Evolutionary conservation across 1,284 basidiomycete species (phyloP).

Genomic region (Malassezia arunalokei): DNA sequence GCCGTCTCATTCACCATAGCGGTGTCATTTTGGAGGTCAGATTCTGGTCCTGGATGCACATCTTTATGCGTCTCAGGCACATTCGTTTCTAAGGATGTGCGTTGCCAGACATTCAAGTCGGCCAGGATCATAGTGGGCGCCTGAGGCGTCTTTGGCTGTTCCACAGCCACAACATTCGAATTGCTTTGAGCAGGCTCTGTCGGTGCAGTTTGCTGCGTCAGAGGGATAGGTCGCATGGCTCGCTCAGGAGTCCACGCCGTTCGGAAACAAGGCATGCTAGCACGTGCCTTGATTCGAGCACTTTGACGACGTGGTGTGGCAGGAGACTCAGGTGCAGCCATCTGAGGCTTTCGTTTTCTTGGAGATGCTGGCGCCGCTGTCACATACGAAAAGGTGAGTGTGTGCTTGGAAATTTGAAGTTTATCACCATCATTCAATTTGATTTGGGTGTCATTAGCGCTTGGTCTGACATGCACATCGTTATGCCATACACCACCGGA

Average conservation of each 20-base stretch:
- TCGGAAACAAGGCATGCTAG: constrained; percentile 2
- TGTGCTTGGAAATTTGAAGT: constrained; percentile 9
- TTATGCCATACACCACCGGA: constrained; percentile 9
- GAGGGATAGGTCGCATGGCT: background rate
- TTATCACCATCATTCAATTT: constrained; percentile 3
- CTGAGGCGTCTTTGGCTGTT: no score
- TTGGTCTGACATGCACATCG: background rate
- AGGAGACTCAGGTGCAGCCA: background rate
- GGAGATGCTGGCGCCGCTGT: background rate
- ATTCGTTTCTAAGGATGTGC: no score
- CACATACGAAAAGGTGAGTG: constrained; percentile 1
- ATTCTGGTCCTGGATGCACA: no score
- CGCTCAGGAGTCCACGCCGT: background rate
- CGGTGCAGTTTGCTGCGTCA: background rate
- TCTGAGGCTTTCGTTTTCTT: background rate
- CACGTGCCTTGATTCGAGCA: constrained; percentile 9
- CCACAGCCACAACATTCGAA: no score
- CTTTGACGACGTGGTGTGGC: constrained; percentile 6
- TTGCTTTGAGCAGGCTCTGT: no score
- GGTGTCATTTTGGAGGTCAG: no score
- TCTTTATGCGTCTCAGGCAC: no score
- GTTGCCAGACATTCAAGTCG: no score
- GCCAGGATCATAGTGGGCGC: no score
- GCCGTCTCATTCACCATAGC: no score
- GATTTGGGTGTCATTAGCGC: background rate